Evolutionary conservation across 352 stramenopile genomes (phyloP), one percentile per base, ranked within the genome.

Genomic region (Phytophthora cactorum): DNA sequence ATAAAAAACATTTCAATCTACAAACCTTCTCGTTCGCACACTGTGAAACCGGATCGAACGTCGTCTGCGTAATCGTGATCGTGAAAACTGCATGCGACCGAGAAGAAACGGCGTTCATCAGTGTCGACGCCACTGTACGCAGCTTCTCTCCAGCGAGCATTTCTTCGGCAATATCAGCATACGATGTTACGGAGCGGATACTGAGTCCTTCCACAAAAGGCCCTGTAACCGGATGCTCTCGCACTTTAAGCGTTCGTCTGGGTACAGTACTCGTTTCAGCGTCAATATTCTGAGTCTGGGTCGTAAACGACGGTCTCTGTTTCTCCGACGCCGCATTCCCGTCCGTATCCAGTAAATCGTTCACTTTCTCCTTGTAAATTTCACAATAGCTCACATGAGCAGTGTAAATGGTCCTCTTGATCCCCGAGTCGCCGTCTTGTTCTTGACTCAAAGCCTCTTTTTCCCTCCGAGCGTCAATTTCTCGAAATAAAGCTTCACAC

Each of bases 51-150:
- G 72, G 59, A 38, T 95, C 87, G 39, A 92, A 83, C 5, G 79
- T 82, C 11, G 85, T 92, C 54, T 95, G 88, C 1, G 84, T 95
- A 44, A 95, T 80, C 7, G 97, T 97, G 66, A 99, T 97, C 14
- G 91, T 98, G 62, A 99, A 99, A 52, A 99, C 96, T 0, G 94
- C 96, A 72, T 99, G 97, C 10, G 95, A 99, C 5, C 97, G 90
- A 14, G 93, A 98, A 0, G 93, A 98, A 2, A 95, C 92, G 1
- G 92, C 66, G 79, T 99, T 99, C 97, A 99, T 99, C 2, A 98
- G 78, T 15, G 97, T 99, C 9, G 92, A 87, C 0, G 93, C 97
- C 5, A 98, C 95, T 2, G 91, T 98, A 10, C 97, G 72, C 34
- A 99, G 92, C 61, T 98, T 98, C 62, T 99, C 97, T 6, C 97